A percentile compares a stretch with the other conserved stretches of the same genome.
Evolutionary conservation across 768 basidiomycete species (phyloP).

Genomic region (Psilocybe sp.): DNA sequence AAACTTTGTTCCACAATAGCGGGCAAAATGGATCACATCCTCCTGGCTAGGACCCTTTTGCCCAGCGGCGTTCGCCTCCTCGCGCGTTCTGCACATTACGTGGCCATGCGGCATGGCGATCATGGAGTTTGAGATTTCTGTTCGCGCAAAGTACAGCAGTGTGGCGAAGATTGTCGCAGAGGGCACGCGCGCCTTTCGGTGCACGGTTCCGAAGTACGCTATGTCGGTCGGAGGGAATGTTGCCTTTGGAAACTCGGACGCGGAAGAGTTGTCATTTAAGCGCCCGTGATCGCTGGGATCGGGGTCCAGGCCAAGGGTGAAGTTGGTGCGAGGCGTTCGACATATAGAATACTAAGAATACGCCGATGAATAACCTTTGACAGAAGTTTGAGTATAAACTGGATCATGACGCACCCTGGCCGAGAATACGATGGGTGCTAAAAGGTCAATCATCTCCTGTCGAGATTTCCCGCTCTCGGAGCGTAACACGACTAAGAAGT

Average conservation of each 20-base stretch:
- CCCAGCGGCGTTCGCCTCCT: conserved; percentile 26
- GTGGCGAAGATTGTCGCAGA: conserved; percentile 44
- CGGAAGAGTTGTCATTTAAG: not conserved
- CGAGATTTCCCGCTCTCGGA: conserved; percentile 31
- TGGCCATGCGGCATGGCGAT: conserved; percentile 37
- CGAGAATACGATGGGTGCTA: conserved; percentile 42
- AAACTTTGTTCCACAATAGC: conserved; percentile 40
- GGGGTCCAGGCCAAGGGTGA: too few relatives aligned
- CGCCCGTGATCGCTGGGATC: too few relatives aligned
- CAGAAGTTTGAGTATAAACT: too few relatives aligned
- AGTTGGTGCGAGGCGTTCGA: conserved; percentile 5
- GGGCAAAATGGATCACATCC: conserved; percentile 42
- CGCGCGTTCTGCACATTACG: conserved; percentile 29
- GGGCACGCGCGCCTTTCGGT: conserved; percentile 32
- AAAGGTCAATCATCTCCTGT: conserved; percentile 29
- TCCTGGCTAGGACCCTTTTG: conserved; percentile 39
- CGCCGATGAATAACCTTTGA: too few relatives aligned
- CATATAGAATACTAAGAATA: conserved; percentile 40
- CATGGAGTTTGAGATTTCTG: conserved; percentile 25
- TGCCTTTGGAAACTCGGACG: conserved; percentile 22
- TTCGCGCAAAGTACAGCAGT: conserved; percentile 44
- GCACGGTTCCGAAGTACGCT: conserved; percentile 40
- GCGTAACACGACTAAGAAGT: not conserved
- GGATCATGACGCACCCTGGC: too few relatives aligned
- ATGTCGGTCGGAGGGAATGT: conserved; percentile 27